These are phyloP conservation scores for Fusarium chuoi DNA, from an alignment of 2,329 filamentous ascomycete genomes.

Conservation along the genomic window DNA sequence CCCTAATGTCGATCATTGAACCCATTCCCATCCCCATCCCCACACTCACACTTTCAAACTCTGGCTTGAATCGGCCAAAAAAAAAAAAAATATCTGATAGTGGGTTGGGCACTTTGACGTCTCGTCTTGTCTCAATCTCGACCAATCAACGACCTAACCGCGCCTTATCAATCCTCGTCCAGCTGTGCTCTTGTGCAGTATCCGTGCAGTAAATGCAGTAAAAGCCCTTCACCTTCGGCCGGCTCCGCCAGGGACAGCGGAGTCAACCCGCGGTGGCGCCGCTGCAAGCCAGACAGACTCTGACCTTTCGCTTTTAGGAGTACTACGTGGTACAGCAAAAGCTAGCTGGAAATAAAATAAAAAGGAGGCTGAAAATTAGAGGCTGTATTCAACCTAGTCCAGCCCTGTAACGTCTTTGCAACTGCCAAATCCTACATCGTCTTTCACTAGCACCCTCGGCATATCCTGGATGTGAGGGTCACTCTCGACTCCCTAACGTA, in stretches of 20 bases:
- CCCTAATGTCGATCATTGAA: slow-evolving; percentile 24
- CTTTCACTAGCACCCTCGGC: neutral
- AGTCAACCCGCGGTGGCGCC: slow-evolving; percentile 19
- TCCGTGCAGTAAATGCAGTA: neutral
- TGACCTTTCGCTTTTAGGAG: slow-evolving; percentile 12
- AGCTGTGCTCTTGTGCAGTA: neutral
- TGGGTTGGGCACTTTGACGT: slow-evolving; percentile 8
- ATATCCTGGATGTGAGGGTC: slow-evolving; percentile 15
- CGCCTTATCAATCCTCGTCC: slow-evolving; percentile 5
- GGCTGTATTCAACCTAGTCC: slow-evolving; percentile 5
- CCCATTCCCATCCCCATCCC: slow-evolving; percentile 1
- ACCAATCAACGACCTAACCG: slow-evolving; percentile 26
- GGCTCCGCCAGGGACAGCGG: slow-evolving; percentile 38
- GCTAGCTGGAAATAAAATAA: neutral
- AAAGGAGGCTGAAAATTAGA: slow-evolving; percentile 16
- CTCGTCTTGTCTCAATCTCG: neutral
- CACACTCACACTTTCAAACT: slow-evolving; percentile 3
- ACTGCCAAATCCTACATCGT: neutral
- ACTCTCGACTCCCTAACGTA: neutral
- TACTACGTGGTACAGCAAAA: neutral
- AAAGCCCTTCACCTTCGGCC: slow-evolving; percentile 23
- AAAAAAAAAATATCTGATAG: slow-evolving; percentile 16
- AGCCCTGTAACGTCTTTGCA: slow-evolving; percentile 23
- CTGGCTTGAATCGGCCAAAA: slow-evolving; percentile 4
- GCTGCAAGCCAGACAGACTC: slow-evolving; percentile 1